phyloP scores from a whole-genome alignment of 805 yeast genomes.

The Ogataea angusta region DNA sequence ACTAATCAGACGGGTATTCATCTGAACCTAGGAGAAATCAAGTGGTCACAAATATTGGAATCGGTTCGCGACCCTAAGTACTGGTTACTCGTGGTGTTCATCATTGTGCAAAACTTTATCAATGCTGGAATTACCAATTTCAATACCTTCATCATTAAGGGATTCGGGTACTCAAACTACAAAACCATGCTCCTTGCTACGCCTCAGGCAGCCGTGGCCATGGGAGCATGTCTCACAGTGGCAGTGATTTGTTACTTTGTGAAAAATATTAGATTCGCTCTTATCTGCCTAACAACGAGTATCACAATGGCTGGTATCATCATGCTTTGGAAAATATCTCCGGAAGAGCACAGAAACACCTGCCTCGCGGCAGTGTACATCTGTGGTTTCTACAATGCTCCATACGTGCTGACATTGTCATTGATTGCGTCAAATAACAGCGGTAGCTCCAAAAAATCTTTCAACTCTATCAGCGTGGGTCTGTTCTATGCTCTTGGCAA shows the following conservation, averaged over 20 bases:
- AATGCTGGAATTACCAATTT: slow-evolving; percentile 57
- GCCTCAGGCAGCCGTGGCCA: slow-evolving; percentile 36
- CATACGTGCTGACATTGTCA: slow-evolving; percentile 23
- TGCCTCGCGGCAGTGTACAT: slow-evolving; percentile 25
- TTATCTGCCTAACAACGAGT: slow-evolving; percentile 24
- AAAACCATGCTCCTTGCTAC: slow-evolving; percentile 33
- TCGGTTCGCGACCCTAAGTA: slow-evolving; percentile 35
- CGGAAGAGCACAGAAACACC: slow-evolving; percentile 19
- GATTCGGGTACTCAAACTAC: slow-evolving; percentile 34
- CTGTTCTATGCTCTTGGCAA: slow-evolving; percentile 57
- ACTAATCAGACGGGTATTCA: slow-evolving; percentile 37
- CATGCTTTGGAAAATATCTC: slow-evolving; percentile 24
- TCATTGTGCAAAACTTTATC: slow-evolving; percentile 44
- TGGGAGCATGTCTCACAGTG: slow-evolving; percentile 31
- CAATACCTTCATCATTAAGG: slow-evolving; percentile 42
- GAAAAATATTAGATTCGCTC: slow-evolving; percentile 24
- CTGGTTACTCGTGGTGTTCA: slow-evolving; percentile 32
- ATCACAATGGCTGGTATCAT: slow-evolving; percentile 33
- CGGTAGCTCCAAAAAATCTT: slow-evolving; percentile 62
- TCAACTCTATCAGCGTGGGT: slow-evolving; percentile 31
- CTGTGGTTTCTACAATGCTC: slow-evolving; percentile 22
- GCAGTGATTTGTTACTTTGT: slow-evolving; percentile 21
- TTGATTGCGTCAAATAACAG: slow-evolving; percentile 43
- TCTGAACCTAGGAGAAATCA: slow-evolving; percentile 35
- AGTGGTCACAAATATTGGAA: slow-evolving; percentile 28